These are phyloP conservation scores for Piper longum DNA, from an alignment of 164 flowering plant genomes.

Conservation along the genomic window DNA sequence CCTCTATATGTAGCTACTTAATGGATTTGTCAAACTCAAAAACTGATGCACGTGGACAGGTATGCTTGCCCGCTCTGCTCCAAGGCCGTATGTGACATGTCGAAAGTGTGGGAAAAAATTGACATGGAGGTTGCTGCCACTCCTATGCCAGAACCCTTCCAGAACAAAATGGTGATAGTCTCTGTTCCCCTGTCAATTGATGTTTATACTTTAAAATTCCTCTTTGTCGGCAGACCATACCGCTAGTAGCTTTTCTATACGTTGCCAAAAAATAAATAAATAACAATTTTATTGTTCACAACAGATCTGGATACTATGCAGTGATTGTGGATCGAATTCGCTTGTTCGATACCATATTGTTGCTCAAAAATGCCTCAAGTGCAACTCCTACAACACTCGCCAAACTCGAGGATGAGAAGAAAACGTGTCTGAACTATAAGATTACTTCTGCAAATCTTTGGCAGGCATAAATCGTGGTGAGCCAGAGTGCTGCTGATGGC, in stretches of 20 bases:
- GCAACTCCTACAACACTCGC: constrained; percentile 87
- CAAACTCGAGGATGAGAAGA: constrained; percentile 28
- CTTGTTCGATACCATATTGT: constrained; percentile 57
- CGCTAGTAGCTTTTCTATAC: too few relatives aligned
- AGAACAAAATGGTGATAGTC: constrained; percentile 42
- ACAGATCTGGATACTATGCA: constrained; percentile 79
- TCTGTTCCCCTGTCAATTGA: constrained; percentile 4
- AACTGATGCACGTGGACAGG: constrained; percentile 19
- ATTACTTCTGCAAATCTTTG: neutral
- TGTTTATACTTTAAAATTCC: neutral
- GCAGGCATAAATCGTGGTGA: neutral
- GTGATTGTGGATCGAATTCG: constrained; percentile 59
- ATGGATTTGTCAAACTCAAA: too few relatives aligned
- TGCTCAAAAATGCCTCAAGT: constrained; percentile 67
- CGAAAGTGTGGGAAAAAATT: constrained; percentile 80
- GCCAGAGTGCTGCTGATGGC: too few relatives aligned
- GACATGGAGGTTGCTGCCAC: constrained; percentile 83
- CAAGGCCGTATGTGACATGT: constrained; percentile 93
- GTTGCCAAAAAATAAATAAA: too few relatives aligned
- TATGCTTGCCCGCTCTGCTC: constrained; percentile 94
- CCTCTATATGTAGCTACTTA: too few relatives aligned
- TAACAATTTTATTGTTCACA: neutral
- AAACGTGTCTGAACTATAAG: neutral
- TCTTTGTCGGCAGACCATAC: too few relatives aligned
- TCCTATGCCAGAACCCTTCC: constrained; percentile 77